Base-by-base conservation (phyloP, 495 filamentous ascomycete species). In the Neurospora sp. region DNA sequence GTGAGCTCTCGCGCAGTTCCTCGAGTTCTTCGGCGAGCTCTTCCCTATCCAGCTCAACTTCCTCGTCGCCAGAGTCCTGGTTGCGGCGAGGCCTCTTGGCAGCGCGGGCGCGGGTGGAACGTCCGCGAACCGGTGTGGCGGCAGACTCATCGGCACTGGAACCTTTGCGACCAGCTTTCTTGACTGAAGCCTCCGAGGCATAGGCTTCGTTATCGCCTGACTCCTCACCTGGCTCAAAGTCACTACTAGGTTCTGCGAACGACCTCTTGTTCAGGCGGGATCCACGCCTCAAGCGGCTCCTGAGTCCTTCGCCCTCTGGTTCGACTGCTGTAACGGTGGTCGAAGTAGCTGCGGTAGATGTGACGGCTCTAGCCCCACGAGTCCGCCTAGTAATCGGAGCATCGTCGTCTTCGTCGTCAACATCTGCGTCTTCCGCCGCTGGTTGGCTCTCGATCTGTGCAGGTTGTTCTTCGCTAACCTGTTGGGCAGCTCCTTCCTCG, bases 21-120 rank as follows among this genome's bases (percentile, higher is more conserved):
- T 91, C 83, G 20, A 94, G 83, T 75, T 96, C 90, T 79, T 96
- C 92, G 20, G 89, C 90, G 10, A 97, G 85, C 80, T 98, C 96
- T 44, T 94, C 89, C 77, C 81, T 84, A 77, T 84, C 90, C 81
- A 85, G 87, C 84, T 82, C 86, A 76, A 81, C 84, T 73, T 93
- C 93, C 65, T 90, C 90, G 45, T 90, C 94, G 0, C 77, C 79
- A 20, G 79, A 80, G 68, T 79, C 77, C n/a, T 53, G 45, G 14
- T 47, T 70, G 4, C 75, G 78, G 27, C 77, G 84, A 82, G 41
- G 79, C 77, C 45, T 80, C 74, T 77, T 82, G 39, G 81, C 76
- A 80, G 82, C 72, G 73, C 82, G 74, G 73, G 77, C 75, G 77
- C 84, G 40, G 61, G 76, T 73, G 38, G 79, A 78, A 45, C 81